Evolutionary conservation across 1,284 basidiomycete species (phyloP).

Genomic region (Tetrapyrgos nigripes): DNA sequence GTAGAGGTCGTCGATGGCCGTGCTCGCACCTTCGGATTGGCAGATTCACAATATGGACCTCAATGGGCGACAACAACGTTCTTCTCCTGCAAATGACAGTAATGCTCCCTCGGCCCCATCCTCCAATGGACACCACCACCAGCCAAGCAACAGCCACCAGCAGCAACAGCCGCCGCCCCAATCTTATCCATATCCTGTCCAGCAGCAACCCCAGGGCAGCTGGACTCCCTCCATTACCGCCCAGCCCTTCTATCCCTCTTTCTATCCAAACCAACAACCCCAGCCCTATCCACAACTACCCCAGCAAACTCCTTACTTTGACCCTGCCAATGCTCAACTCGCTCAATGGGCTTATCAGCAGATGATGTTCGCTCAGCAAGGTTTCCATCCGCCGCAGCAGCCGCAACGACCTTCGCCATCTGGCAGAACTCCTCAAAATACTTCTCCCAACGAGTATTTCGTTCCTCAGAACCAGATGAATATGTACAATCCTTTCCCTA

Average conservation of each 20-base stretch:
- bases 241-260: conserved; percentile 74
- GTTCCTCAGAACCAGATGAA: conserved; percentile 60
- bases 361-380: conserved; percentile 79
- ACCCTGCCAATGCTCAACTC: conserved; percentile 78
- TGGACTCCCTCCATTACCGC: conserved; percentile 70
- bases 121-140: conserved; percentile 27
- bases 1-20: conserved; percentile 66
- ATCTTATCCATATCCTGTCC: conserved; percentile 47
- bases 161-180: conserved; percentile 30
- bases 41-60: conserved; percentile 64
- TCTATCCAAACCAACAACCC: conserved; percentile 63
- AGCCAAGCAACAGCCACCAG: conserved; percentile 41
- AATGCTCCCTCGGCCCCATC: conserved; percentile 30
- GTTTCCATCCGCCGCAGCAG: conserved; percentile 51
- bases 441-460: conserved; percentile 49
- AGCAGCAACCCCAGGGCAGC: conserved; percentile 59
- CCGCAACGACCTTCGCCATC: conserved; percentile 37
- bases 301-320: conserved; percentile 64
- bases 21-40: conserved; percentile 78
- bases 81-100: conserved; percentile 60
- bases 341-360: conserved; percentile 88
- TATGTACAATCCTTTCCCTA: conserved; percentile 69
- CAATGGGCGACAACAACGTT: conserved; percentile 57
- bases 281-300: conserved; percentile 55
- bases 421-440: conserved; percentile 14